Evolutionary conservation across 768 basidiomycete genomes (phyloP), one percentile per base, ranked within the genome.

Genomic region (Leccinum variicolor): DNA sequence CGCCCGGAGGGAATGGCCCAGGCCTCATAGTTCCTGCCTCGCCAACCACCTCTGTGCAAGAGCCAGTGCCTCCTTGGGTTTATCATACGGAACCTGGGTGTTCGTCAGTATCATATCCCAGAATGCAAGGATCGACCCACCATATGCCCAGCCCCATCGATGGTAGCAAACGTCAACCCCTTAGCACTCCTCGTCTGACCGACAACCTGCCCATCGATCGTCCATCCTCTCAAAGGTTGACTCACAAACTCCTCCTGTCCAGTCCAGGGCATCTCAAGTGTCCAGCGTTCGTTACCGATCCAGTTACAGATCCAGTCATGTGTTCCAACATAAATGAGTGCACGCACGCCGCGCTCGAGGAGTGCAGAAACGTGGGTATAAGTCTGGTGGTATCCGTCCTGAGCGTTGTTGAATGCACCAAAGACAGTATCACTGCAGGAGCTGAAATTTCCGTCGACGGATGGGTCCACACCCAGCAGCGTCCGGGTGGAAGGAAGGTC

Each of bases 281-380:
- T 82, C 91, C 91, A 92, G 43, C 83, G 76, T 65, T 83, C 83
- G 72, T 92, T 93, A 15, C 86, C 85, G 28, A 89, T 73, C 83
- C 84, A 89, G 67, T 90, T 89, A 67, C 89, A 91, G 59, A 86
- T 86, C 86, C 87, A 90, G 64, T 89, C 87, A 61, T 85, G 86
- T 46, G 83, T 86, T 19, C 88, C 88, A 1, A 85, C 85, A 61
- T 90, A 90, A 49, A 88, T 84, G 43, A 93, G 78, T 34, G 90
- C 75, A 6, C 85, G 82, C 19, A 94, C 73, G 1, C 86, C 87
- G n/a, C 89, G 81, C 57, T 93, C 90, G 9, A 93, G 80, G 39
- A 93, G 81, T 11, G 57, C 70, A 19, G 77, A 68, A 60, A 81
- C 65, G 55, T 82, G 77, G 26, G 62, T 62, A 55, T 67, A 66